phyloP scores from a whole-genome alignment of 2,329 filamentous ascomycete species.

The Colletotrichum zoysiae region DNA sequence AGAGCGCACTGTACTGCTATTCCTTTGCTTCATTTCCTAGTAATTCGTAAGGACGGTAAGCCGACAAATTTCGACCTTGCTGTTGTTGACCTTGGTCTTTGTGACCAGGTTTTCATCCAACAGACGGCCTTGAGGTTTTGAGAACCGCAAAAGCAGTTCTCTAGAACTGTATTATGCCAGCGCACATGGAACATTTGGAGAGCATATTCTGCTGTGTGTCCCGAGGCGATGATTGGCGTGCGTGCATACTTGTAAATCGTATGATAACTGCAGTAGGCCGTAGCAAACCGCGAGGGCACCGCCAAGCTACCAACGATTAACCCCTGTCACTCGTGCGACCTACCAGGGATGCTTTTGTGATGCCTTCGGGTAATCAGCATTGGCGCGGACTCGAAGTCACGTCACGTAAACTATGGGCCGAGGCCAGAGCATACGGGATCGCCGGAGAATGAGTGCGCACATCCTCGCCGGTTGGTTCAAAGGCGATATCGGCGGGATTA shows the following conservation, averaged over 20 bases:
- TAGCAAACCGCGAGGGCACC: background rate
- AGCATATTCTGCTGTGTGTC: background rate
- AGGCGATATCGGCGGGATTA: background rate
- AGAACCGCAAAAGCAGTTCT: background rate
- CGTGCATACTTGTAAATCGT: background rate
- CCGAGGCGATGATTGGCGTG: background rate
- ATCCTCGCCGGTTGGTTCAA: background rate
- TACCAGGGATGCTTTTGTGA: background rate
- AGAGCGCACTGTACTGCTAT: background rate
- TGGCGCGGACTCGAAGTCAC: background rate
- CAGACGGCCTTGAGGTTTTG: background rate
- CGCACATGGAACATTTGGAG: no score
- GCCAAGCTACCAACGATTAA: background rate
- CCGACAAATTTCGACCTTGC: background rate
- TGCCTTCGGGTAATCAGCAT: no score
- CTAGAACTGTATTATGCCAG: background rate
- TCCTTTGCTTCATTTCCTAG: no score
- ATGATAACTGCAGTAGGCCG: background rate
- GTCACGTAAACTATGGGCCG: background rate
- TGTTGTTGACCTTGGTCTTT: background rate
- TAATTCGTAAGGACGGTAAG: background rate
- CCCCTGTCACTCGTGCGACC: background rate
- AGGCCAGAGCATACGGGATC: background rate
- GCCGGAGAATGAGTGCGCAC: background rate
- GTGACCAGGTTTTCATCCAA: no score